Conservation (phyloP, 768 basidiomycete species). For the Polyporus arcularius region DNA sequence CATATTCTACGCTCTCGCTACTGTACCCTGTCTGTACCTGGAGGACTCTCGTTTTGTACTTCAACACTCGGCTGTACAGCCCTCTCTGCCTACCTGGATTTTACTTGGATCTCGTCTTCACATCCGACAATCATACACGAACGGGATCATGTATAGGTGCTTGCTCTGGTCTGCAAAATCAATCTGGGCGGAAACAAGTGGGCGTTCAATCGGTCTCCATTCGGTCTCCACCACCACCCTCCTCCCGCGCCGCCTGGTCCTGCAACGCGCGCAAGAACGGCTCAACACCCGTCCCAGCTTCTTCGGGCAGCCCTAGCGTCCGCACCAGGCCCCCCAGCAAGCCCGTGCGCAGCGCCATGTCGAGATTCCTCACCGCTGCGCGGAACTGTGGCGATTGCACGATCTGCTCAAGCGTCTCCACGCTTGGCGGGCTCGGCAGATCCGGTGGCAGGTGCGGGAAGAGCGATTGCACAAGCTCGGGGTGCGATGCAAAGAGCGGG, state of each 20-base stretch:
- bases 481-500: conserved; percentile 70
- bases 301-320: conserved; percentile 79
- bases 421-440: conserved; percentile 66
- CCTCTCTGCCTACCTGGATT: not conserved
- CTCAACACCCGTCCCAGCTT: conserved; percentile 75
- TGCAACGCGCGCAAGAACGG: conserved; percentile 82
- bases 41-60: conserved; percentile 14
- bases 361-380: conserved; percentile 74
- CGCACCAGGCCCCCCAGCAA: conserved; percentile 74
- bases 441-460: conserved; percentile 85
- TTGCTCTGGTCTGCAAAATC: conserved; percentile 4
- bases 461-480: conserved; percentile 65
- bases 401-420: conserved; percentile 71
- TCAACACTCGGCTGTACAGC: not conserved
- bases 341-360: conserved; percentile 83
- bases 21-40: conserved; percentile 11
- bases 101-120: no score
- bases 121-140: no score
- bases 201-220: conserved; percentile 77
- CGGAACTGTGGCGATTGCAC: conserved; percentile 86
- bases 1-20: not conserved
- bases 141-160: no score
- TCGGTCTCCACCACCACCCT: conserved; percentile 44
- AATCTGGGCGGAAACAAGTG: conserved; percentile 3
- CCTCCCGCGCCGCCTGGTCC: conserved; percentile 63